These are phyloP conservation scores for Suillus spraguei DNA, from an alignment of 768 basidiomycete species.

Conservation along the genomic window DNA sequence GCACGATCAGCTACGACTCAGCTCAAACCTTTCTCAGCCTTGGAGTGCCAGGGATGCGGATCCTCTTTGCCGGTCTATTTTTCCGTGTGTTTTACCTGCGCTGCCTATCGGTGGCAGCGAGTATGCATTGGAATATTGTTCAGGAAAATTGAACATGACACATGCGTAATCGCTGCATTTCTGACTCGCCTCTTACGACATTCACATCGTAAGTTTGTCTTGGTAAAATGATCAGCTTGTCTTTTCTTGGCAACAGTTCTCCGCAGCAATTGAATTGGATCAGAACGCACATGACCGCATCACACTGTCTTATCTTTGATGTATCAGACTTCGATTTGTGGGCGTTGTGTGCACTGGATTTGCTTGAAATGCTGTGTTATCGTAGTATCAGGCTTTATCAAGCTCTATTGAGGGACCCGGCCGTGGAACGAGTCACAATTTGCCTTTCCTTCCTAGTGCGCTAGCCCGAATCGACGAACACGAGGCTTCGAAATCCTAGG, in stretches of 20 bases:
- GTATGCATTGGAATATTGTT: neutral
- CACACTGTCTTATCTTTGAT: neutral
- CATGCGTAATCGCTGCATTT: neutral
- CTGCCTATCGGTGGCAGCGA: neutral
- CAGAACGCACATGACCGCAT: neutral
- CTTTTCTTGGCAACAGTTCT: neutral
- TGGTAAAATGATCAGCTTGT: neutral
- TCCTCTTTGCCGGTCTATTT: neutral
- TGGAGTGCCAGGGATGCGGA: neutral
- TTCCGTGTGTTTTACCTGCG: neutral
- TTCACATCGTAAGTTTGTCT: neutral
- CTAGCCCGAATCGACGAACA: neutral
- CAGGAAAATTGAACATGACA: neutral
- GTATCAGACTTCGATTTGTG: neutral
- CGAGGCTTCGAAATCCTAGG: slow-evolving; percentile 3
- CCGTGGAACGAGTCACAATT: neutral
- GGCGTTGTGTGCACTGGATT: neutral
- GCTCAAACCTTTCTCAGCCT: neutral
- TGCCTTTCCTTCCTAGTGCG: neutral
- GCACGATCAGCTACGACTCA: neutral
- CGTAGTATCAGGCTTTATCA: neutral
- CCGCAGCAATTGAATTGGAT: slow-evolving; percentile 1
- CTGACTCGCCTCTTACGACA: neutral
- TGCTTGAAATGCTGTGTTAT: neutral
- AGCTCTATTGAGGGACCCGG: neutral